Percentiles rank a stretch among this genome's conserved stretches.
Conservation (phyloP, 2,329 filamentous ascomycete species). For the Chaetomium sp. region DNA sequence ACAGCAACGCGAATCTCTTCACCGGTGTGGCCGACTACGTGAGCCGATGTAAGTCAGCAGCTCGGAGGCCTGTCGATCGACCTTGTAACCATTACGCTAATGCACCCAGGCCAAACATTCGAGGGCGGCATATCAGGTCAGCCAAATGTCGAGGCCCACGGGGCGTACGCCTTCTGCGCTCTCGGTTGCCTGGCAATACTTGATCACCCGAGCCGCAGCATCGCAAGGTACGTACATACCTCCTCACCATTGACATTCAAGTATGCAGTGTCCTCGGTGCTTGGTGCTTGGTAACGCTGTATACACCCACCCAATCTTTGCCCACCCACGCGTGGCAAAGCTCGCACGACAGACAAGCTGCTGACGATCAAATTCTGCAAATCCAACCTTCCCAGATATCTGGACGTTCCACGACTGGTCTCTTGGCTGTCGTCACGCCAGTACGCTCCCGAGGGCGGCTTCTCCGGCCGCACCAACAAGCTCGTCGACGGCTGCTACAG, state of each 20-base stretch:
- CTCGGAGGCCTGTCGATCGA: neutral
- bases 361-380: neutral
- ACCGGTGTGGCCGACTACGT: slow-evolving; percentile 75
- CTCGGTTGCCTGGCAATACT: slow-evolving; percentile 83
- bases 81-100: neutral
- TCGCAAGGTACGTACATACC: slow-evolving; percentile 62
- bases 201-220: slow-evolving; percentile 66
- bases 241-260: slow-evolving; percentile 23
- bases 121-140: slow-evolving; percentile 88
- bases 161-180: slow-evolving; percentile 93
- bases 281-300: neutral
- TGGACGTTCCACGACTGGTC: slow-evolving; percentile 70
- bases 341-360: slow-evolving; percentile 22
- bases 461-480: slow-evolving; percentile 93
- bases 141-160: slow-evolving; percentile 86
- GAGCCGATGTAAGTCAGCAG: slow-evolving; percentile 59
- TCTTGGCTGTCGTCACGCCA: slow-evolving; percentile 88
- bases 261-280: neutral
- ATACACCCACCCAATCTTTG: slow-evolving; percentile 1
- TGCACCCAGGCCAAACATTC: slow-evolving; percentile 69
- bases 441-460: slow-evolving; percentile 84
- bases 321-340: slow-evolving; percentile 34
- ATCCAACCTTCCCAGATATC: slow-evolving; percentile 44
- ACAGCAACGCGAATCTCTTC: slow-evolving; percentile 57
- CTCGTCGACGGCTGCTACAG: slow-evolving; percentile 97